Conservation (phyloP, 192 early-diverging fungal genomes). For the Lobosporangium transversale region DNA sequence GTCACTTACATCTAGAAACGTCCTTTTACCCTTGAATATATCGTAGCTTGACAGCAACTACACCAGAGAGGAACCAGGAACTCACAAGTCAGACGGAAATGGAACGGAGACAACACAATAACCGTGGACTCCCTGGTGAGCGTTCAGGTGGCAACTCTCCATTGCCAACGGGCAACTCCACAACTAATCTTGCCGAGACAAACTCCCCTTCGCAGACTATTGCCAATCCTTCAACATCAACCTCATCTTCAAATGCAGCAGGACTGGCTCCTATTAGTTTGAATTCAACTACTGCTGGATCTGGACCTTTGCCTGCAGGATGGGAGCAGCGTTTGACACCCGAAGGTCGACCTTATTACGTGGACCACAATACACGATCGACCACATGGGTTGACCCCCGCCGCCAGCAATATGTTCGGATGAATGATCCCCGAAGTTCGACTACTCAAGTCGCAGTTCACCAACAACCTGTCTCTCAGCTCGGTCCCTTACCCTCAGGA, state of each 20-base stretch:
- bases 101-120: conserved; percentile 83
- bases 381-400: conserved; percentile 94
- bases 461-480: conserved; percentile 72
- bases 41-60: conserved; percentile 31
- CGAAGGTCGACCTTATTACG: conserved; percentile 90
- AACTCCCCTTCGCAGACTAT: conserved; percentile 46
- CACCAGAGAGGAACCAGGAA: conserved; percentile 52
- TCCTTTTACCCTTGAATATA: no score
- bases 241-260: conserved; percentile 25
- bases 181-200: conserved; percentile 24
- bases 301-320: conserved; percentile 83
- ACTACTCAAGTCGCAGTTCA: conserved; percentile 68
- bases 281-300: conserved; percentile 69
- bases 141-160: conserved; percentile 49
- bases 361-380: conserved; percentile 88
- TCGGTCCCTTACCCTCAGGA: conserved; percentile 92
- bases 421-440: conserved; percentile 58
- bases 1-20: no score
- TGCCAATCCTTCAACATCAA: neutral
- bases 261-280: conserved; percentile 56
- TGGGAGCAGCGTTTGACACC: conserved; percentile 83
- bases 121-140: conserved; percentile 81
- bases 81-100: conserved; percentile 67
- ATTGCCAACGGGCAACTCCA: conserved; percentile 22
- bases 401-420: conserved; percentile 65